Conservation (phyloP, 1,139 yeast genomes). For the Debaryomyces nepalensis region DNA sequence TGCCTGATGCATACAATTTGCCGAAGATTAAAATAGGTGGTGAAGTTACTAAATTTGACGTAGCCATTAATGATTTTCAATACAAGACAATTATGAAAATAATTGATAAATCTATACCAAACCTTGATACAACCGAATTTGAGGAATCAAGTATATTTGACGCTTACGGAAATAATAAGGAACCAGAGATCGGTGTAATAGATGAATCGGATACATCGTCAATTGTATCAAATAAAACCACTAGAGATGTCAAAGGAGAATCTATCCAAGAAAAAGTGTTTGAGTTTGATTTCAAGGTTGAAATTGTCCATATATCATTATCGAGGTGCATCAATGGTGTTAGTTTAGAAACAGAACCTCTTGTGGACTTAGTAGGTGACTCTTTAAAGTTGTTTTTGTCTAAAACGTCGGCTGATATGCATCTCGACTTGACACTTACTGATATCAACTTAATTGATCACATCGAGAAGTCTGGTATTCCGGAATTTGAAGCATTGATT, state of each 20-base stretch:
- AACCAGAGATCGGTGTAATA: constrained; percentile 28
- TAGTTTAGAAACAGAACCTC: constrained; percentile 64
- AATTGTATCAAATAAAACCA: constrained; percentile 13
- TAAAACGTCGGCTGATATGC: constrained; percentile 65
- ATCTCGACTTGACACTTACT: constrained; percentile 63
- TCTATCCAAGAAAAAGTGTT: constrained; percentile 60
- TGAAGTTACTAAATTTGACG: constrained; percentile 71
- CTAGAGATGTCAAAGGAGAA: constrained; percentile 18
- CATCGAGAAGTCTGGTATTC: constrained; percentile 64
- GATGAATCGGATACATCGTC: constrained; percentile 24
- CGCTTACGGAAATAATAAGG: constrained; percentile 34
- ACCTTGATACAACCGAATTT: constrained; percentile 40
- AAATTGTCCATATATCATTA: constrained; percentile 62
- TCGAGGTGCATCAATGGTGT: constrained; percentile 68
- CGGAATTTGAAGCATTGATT: constrained; percentile 69
- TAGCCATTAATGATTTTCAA: constrained; percentile 84
- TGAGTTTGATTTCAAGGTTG: constrained; percentile 74
- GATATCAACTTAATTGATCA: constrained; percentile 77
- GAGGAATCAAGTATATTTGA: constrained; percentile 42
- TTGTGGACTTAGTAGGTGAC: constrained; percentile 77
- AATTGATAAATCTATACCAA: constrained; percentile 72
- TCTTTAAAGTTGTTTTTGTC: constrained; percentile 62
- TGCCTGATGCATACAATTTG: constrained; percentile 77
- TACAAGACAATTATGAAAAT: constrained; percentile 85
- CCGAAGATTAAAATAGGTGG: constrained; percentile 79